Conservation (phyloP, 108 stramenopile genomes). For the Stephanodiscus minutulus region DNA sequence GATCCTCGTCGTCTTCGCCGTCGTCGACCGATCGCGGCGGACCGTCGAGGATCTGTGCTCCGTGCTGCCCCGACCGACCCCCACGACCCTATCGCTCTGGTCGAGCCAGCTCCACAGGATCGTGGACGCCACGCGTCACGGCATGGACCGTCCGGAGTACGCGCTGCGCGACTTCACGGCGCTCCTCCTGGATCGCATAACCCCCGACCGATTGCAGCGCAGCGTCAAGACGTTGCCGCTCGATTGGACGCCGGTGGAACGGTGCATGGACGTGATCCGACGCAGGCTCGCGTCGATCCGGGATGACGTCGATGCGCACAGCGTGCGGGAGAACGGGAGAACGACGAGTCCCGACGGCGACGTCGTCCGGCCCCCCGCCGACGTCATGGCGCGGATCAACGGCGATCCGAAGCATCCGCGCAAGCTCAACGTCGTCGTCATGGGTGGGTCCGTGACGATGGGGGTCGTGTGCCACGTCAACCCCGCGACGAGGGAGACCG, state of each 20-base stretch:
- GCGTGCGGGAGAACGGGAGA: slow-evolving; percentile 12
- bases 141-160: slow-evolving; percentile 7
- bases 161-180: slow-evolving; percentile 44
- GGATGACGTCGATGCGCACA: slow-evolving; percentile 11
- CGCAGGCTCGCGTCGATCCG: slow-evolving; percentile 29
- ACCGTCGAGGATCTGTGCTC: slow-evolving; percentile 32
- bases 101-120: slow-evolving; percentile 29
- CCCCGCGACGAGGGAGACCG: slow-evolving; percentile 39
- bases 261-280: slow-evolving; percentile 24
- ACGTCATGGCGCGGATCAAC: slow-evolving; percentile 30
- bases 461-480: slow-evolving; percentile 71
- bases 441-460: slow-evolving; percentile 80
- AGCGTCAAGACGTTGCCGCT: slow-evolving; percentile 45
- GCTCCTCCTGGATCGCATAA: slow-evolving; percentile 16
- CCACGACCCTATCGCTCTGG: slow-evolving; percentile 43
- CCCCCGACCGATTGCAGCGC: slow-evolving; percentile 43
- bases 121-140: slow-evolving; percentile 37
- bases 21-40: not conserved
- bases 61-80: slow-evolving; percentile 38
- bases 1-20: no score
- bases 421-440: slow-evolving; percentile 67
- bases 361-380: slow-evolving; percentile 8
- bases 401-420: slow-evolving; percentile 49
- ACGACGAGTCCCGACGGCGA: not conserved
- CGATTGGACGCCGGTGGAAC: slow-evolving; percentile 44